Percentiles rank a stretch among this genome's conserved stretches.
These are phyloP conservation scores for Aciculosporium take DNA, from an alignment of 2,329 filamentous ascomycete species.

Conservation along the genomic window DNA sequence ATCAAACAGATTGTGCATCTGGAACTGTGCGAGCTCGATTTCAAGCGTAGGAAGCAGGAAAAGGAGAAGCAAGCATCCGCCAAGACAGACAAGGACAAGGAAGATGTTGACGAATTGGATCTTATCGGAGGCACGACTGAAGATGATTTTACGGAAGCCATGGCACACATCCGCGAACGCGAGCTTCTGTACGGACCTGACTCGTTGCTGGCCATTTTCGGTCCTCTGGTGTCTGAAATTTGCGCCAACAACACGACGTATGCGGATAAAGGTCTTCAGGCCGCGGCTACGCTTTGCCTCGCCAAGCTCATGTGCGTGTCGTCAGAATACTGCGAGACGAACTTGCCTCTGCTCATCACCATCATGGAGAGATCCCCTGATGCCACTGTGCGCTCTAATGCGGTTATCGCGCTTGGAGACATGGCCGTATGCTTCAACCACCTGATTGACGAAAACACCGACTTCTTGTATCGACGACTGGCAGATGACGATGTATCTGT, in stretches of 20 bases:
- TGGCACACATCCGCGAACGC: constrained; percentile 69
- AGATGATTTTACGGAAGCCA: constrained; percentile 80
- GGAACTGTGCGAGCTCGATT: constrained; percentile 93
- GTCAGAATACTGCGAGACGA: constrained; percentile 86
- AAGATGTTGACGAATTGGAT: constrained; percentile 76
- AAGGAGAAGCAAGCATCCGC: constrained; percentile 53
- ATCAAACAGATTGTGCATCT: constrained; percentile 99
- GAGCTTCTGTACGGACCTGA: constrained; percentile 71
- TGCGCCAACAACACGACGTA: constrained; percentile 92
- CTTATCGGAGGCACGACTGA: constrained; percentile 93
- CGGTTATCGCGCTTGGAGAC: constrained; percentile 90
- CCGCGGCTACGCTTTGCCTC: constrained; percentile 82
- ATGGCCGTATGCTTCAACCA: constrained; percentile 99
- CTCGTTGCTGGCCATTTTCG: constrained; percentile 80
- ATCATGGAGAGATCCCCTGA: constrained; percentile 93
- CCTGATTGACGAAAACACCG: constrained; percentile 96
- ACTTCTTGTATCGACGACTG: constrained; percentile 87
- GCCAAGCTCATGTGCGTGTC: constrained; percentile 99
- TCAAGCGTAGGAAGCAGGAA: constrained; percentile 88
- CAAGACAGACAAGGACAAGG: constrained; percentile 36
- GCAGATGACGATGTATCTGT: constrained; percentile 81
- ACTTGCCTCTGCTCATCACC: constrained; percentile 86
- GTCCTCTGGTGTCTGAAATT: constrained; percentile 81
- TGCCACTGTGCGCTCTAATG: constrained; percentile 85
- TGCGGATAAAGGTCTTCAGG: constrained; percentile 77